A percentile compares a stretch with the other conserved stretches of the same genome.
These are phyloP conservation scores for Pseudopediastrum boryanum DNA, from an alignment of 139 green algal genomes.

Conservation along the genomic window DNA sequence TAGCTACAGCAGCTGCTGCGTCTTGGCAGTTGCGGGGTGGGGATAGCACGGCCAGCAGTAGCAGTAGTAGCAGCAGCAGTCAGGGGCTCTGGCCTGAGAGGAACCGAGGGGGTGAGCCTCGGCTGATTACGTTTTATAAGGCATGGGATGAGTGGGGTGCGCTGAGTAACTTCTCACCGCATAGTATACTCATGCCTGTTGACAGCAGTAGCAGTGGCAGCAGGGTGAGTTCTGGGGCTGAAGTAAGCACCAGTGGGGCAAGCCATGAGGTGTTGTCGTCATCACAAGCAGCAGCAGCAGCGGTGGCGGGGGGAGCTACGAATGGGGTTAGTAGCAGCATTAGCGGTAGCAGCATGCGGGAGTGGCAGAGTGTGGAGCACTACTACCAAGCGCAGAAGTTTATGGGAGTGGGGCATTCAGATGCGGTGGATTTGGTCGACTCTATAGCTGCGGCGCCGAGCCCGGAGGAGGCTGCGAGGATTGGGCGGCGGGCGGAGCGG, in stretches of 20 bases:
- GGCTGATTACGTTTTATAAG: slow-evolving; percentile 92
- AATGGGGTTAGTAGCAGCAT: background rate
- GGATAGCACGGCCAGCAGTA: slow-evolving; percentile 2
- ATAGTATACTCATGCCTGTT: slow-evolving; percentile 80
- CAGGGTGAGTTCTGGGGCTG: no score
- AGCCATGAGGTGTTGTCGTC: no score
- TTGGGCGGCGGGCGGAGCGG: slow-evolving; percentile 74
- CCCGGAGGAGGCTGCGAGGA: slow-evolving; percentile 90
- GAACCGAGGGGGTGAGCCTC: background rate
- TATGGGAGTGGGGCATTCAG: slow-evolving; percentile 25
- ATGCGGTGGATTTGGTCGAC: slow-evolving; percentile 60
- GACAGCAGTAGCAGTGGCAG: slow-evolving; percentile 21
- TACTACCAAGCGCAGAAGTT: slow-evolving; percentile 95
- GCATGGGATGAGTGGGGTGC: slow-evolving; percentile 91
- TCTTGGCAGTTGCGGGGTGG: background rate
- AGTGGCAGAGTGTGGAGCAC: slow-evolving; percentile 89
- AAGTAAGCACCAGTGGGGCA: no score
- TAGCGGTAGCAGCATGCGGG: background rate
- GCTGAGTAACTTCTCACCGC: slow-evolving; percentile 95
- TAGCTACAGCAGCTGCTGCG: slow-evolving; percentile 17
- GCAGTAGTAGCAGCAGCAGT: background rate
- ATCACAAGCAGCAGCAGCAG: background rate
- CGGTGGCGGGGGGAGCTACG: slow-evolving; percentile 24
- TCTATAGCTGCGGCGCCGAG: slow-evolving; percentile 69
- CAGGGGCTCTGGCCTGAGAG: background rate